These are phyloP conservation scores for Acanthamoeba royreba DNA, from an alignment of 208 protist genomes.

Conservation along the genomic window DNA sequence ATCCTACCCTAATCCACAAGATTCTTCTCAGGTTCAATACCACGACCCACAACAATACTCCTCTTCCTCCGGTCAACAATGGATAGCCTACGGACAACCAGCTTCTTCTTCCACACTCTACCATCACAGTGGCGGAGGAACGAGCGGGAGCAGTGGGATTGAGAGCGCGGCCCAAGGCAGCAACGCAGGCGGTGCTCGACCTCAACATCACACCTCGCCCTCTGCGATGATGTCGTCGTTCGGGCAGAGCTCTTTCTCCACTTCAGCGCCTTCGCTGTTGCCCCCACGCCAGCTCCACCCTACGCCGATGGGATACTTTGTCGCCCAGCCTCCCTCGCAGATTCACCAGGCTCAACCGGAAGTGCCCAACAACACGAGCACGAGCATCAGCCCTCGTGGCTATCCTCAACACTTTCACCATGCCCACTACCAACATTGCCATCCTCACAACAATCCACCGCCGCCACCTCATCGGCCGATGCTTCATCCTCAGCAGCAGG, in stretches of 20 bases:
- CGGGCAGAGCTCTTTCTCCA: background rate
- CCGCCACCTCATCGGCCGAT: no score
- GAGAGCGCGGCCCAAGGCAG: no score
- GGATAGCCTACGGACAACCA: no score
- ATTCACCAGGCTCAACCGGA: background rate
- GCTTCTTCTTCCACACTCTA: background rate
- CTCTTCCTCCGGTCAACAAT: no score
- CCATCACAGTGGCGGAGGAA: no score
- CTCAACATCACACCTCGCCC: background rate
- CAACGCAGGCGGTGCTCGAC: background rate
- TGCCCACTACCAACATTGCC: background rate
- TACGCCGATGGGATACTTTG: background rate
- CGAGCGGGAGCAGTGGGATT: no score
- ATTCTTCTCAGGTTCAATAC: no score
- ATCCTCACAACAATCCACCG: background rate
- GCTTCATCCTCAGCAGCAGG: no score
- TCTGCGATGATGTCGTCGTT: background rate
- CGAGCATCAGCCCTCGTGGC: no score
- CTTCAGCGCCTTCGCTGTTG: background rate
- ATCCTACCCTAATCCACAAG: no score
- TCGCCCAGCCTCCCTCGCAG: background rate
- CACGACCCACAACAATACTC: no score
- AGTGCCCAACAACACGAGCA: no score
- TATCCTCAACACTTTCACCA: background rate
- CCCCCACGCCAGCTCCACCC: background rate